A percentile compares a stretch with the other conserved stretches of the same genome.
Conservation (phyloP, 352 stramenopile species). For the Phytophthora sansomeana region DNA sequence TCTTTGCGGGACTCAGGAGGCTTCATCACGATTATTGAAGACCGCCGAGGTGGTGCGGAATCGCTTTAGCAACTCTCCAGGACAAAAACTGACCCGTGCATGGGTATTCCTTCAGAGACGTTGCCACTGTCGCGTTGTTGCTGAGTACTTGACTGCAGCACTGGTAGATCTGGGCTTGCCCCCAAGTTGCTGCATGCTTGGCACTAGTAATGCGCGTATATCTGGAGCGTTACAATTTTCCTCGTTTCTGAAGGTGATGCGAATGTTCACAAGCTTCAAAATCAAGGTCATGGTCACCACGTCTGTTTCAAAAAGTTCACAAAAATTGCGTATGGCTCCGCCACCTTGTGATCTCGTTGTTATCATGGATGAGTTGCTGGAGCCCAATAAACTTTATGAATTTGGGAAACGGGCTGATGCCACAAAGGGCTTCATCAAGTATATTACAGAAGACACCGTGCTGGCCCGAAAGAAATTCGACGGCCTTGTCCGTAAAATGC, state of each 20-base stretch:
- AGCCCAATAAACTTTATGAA: constrained; percentile 79
- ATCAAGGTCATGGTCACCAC: constrained; percentile 84
- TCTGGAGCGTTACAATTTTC: constrained; percentile 66
- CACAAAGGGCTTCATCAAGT: constrained; percentile 64
- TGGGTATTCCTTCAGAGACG: constrained; percentile 84
- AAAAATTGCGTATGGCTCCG: constrained; percentile 50
- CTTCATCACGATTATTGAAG: constrained; percentile 67
- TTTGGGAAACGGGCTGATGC: constrained; percentile 59
- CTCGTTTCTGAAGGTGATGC: constrained; percentile 73
- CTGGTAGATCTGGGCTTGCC: constrained; percentile 54
- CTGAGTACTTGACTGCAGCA: constrained; percentile 74
- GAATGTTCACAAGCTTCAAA: constrained; percentile 59
- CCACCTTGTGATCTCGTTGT: constrained; percentile 74
- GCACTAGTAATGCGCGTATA: constrained; percentile 71
- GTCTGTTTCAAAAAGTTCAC: constrained; percentile 65
- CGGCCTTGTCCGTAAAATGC: constrained; percentile 64
- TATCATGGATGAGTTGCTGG: constrained; percentile 79
- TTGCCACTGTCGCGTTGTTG: constrained; percentile 73
- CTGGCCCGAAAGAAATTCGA: constrained; percentile 69
- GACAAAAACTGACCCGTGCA: constrained; percentile 29
- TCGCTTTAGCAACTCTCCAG: constrained; percentile 48
- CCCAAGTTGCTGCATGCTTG: constrained; percentile 80
- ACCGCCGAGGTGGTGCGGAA: constrained; percentile 56
- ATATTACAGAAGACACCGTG: constrained; percentile 55
- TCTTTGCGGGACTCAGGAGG: constrained; percentile 45